Base-by-base conservation (phyloP, 306 rosid species). In the Prunus mira region DNA sequence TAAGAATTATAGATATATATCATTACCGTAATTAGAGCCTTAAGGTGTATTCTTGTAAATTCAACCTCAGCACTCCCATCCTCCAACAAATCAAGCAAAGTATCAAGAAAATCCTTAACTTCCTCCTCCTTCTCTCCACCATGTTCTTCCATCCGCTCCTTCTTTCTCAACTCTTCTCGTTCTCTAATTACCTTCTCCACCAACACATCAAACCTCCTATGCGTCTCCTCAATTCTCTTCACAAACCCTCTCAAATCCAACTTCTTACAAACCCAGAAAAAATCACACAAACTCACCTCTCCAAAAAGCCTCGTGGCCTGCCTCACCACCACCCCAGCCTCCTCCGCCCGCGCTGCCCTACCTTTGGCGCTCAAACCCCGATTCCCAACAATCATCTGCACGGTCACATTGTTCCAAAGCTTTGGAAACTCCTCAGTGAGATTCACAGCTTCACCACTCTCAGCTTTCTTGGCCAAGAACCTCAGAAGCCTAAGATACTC, bases 91-190 rank as follows among this genome's bases (percentile, higher is more conserved):
- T 88, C 86, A 14, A 88, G 80, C 79, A 88, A 73, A 30, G 82
- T 73, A 41, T 86, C 92, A 22, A 88, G 87, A 72, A 86, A 86
- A 64, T 82, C 88, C 50, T 70, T 73, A 1, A 82, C 50, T 28
- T 12, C 80, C 46, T 72, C 74, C 10, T 76, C 81, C 27, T 56
- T 27, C 28, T 27, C 28, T 27, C 28, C 28, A 27, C 28, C 28
- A 27, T 27, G 28, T 27, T 27, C 32, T 28, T 24, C 32, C 11
- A 5, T 61, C 34, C n/a, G 73, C 12, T 80, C 81, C 51, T 11
- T 84, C 30, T 74, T 58, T 19, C 78, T 60, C 3, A 83, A 43
- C 30, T 85, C 78, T 41, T 68, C 74, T 3, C 86, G 64, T 24
- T 83, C 80, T 63, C 38, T 50, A 5, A 85, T 85, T 19, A 88